Conservation (phyloP, 106 monocot species). For the Cymbidium sinense region DNA sequence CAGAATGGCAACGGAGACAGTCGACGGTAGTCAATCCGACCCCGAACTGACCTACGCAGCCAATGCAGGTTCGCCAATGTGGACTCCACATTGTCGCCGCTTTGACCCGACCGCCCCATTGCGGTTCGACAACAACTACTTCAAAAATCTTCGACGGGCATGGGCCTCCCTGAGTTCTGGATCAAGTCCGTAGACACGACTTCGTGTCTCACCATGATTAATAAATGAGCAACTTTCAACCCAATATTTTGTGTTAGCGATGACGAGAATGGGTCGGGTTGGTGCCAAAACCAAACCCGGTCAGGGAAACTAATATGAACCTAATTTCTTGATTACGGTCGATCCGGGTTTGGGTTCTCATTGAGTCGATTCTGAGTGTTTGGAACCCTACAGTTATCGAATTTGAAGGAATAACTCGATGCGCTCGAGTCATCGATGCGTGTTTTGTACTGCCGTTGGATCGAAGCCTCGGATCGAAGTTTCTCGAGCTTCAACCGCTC, state of each 20-base stretch:
- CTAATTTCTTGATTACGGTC: too few relatives aligned
- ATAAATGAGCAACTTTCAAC: slow-evolving; percentile 40
- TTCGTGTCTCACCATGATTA: slow-evolving; percentile 41
- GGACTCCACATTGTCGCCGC: slow-evolving; percentile 39
- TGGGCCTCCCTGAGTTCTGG: slow-evolving; percentile 73
- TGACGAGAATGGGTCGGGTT: slow-evolving; percentile 62
- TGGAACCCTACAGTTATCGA: too few relatives aligned
- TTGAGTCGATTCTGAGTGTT: too few relatives aligned
- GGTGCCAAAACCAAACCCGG: slow-evolving; percentile 53
- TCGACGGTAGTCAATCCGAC: slow-evolving; percentile 53
- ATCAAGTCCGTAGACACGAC: slow-evolving; percentile 62
- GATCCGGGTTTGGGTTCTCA: too few relatives aligned
- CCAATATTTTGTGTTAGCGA: slow-evolving; percentile 46
- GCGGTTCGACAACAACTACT: slow-evolving; percentile 76
- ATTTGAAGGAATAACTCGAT: too few relatives aligned
- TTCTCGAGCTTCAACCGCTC: too few relatives aligned
- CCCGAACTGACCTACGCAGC: slow-evolving; percentile 51
- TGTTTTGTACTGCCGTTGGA: too few relatives aligned
- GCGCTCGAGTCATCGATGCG: too few relatives aligned
- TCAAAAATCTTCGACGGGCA: slow-evolving; percentile 50
- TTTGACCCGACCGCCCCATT: slow-evolving; percentile 57
- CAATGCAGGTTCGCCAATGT: slow-evolving; percentile 42
- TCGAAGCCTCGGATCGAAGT: too few relatives aligned
- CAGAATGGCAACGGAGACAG: slow-evolving; percentile 26
- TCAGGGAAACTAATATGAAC: too few relatives aligned